Base-by-base conservation (phyloP, 768 basidiomycete genomes). In the Scleroderma bovista region DNA sequence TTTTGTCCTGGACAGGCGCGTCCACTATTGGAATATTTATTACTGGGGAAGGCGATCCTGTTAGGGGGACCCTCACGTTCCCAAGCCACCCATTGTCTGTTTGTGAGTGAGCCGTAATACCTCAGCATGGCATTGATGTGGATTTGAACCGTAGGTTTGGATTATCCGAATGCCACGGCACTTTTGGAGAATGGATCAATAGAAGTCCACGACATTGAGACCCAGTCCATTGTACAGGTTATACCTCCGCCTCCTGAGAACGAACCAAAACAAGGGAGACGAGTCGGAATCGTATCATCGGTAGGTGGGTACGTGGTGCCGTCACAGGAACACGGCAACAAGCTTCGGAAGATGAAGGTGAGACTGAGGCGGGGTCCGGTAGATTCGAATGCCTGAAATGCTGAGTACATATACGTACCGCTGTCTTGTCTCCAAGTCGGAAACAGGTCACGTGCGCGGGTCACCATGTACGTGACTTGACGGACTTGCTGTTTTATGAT, bases 31-130 rank as follows among this genome's bases (percentile, higher is more conserved):
- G 94, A 0, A 70, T 98, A 10, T 98, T 97, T 58, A 75, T 97
- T 55, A 90, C 79, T 13, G 79, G 83, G 0, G 78, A 81, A 2
- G 93, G 92, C 0, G 93, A 95, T 65, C 92, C 94, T 5, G 84
- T 92, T 8, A 77, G 93, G 41, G 93, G 93, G 2, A 94, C 93
- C 2, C 69, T 96, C 39, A 80, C 91, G 61, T 96, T 92, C 90
- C 76, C 81, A 3, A 78, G 72, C 44, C 83, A 94, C 71, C 90
- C 93, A 0, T 69, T 81, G 20, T 77, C 83, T 17, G 70, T 92
- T 33, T 83, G 91, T 93, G 60, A 61, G 87, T 79, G 32, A 3
- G 7, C 9, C 20, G 3, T 34, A 19, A 39, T 41, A 8, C 34
- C 7, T n/a, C 17, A 9, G 39, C 20, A 46, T 41, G 26, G 4